Conservation (phyloP, 2,329 filamentous ascomycete species). For the Apiospora aurea region DNA sequence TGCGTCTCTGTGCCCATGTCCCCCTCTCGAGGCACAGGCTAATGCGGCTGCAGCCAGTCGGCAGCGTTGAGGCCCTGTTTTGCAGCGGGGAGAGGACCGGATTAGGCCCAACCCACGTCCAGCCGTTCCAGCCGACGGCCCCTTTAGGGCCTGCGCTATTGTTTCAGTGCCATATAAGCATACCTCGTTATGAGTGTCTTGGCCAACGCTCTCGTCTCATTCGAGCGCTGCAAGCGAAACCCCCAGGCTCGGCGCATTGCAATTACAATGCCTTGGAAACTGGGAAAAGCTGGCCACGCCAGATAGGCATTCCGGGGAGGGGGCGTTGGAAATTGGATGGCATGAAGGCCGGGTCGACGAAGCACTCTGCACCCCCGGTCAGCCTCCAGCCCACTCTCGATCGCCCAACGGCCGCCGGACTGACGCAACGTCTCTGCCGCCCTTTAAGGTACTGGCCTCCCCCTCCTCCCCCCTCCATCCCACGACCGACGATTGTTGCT, state of each 20-base stretch:
- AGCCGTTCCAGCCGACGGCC: background rate
- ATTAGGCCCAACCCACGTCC: conserved; percentile 23
- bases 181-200: conserved; percentile 1
- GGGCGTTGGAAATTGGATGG: conserved; percentile 6
- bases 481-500: conserved; percentile 14
- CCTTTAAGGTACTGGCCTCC: conserved; percentile 29
- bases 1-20: no score
- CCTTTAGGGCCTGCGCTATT: background rate
- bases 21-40: conserved; percentile 18
- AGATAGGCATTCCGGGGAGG: conserved; percentile 9
- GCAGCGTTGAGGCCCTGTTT: conserved; percentile 25
- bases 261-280: background rate
- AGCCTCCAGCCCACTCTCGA: background rate
- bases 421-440: conserved; percentile 16
- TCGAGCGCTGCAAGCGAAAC: background rate
- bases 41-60: conserved; percentile 29
- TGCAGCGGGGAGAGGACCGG: conserved; percentile 29
- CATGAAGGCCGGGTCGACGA: background rate
- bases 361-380: background rate
- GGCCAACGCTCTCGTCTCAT: background rate
- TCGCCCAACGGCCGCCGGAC: background rate
- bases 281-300: background rate
- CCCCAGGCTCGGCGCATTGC: background rate
- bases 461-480: conserved; percentile 16
- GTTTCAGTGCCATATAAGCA: conserved; percentile 18